A percentile compares a stretch with the other conserved stretches of the same genome.
Evolutionary conservation across 345 rosid genomes (phyloP).

Genomic region (Moricandia moricandioides): DNA sequence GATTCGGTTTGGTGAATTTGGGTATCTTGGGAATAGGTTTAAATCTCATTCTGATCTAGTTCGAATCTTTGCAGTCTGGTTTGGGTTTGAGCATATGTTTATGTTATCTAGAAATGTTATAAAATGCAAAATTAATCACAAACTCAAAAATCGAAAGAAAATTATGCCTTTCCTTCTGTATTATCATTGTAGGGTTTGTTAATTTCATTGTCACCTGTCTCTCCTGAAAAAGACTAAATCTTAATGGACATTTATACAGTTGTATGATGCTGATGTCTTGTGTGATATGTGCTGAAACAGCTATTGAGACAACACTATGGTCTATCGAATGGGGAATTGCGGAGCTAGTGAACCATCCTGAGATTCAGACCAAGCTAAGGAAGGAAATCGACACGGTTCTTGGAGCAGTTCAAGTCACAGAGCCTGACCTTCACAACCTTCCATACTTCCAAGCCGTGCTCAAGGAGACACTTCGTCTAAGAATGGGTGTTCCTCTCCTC

Average conservation of each 20-base stretch:
- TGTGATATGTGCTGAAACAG: constrained; percentile 33
- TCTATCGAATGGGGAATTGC: background rate
- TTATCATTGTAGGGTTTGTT: background rate
- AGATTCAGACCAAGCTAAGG: background rate
- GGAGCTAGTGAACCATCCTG: background rate
- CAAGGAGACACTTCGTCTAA: background rate
- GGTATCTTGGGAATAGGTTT: background rate
- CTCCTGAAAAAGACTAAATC: background rate
- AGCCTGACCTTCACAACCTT: background rate
- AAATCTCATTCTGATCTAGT: background rate
- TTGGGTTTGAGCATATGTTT: background rate
- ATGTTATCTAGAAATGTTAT: background rate
- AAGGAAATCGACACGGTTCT: background rate
- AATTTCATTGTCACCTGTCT: background rate
- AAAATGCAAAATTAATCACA: background rate
- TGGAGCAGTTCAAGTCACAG: background rate
- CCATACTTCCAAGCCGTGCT: background rate
- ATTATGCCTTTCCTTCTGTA: no score
- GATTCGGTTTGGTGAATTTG: background rate
- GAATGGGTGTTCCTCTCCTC: background rate
- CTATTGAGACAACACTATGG: background rate
- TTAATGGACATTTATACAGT: background rate
- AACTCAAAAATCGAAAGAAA: background rate
- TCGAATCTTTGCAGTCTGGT: background rate
- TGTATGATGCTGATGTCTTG: background rate